Conservation (phyloP, 1,284 basidiomycete genomes). For the Apiotrichum domesticum region DNA sequence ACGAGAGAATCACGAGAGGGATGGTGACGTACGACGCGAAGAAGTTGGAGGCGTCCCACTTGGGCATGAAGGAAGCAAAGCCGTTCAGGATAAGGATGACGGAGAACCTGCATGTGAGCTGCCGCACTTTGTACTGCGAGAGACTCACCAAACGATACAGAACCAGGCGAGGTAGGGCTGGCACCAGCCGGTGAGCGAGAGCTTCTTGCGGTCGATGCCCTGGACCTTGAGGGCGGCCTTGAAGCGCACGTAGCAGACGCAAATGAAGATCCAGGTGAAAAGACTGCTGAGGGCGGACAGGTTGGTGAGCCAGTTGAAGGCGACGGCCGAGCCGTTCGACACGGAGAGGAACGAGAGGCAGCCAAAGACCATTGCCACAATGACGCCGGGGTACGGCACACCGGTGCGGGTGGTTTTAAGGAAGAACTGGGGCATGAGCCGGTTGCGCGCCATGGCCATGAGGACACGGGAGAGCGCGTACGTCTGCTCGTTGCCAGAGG, state of each 20-base stretch:
- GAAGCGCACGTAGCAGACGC: conserved; percentile 68
- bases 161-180: conserved; percentile 29
- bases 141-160: conserved; percentile 8
- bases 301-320: conserved; percentile 68
- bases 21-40: conserved; percentile 21
- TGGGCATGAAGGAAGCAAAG: conserved; percentile 6
- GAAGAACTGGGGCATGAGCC: conserved; percentile 68
- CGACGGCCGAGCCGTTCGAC: conserved; percentile 54
- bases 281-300: conserved; percentile 50
- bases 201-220: conserved; percentile 51
- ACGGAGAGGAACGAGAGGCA: conserved; percentile 53
- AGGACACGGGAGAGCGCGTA: conserved; percentile 51
- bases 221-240: conserved; percentile 64
- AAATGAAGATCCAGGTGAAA: conserved; percentile 77
- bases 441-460: conserved; percentile 51
- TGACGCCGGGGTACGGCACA: conserved; percentile 57
- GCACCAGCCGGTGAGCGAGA: conserved; percentile 59
- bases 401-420: conserved; percentile 56
- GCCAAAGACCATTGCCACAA: conserved; percentile 61
- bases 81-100: conserved; percentile 17
- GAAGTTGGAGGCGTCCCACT: conserved; percentile 12
- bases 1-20: conserved; percentile 13
- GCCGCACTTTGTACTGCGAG: too few species aligned
- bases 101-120: background rate
- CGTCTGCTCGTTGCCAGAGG: conserved; percentile 51